These are phyloP conservation scores for Termitomyces sp. DNA, from an alignment of 768 basidiomycete genomes.

Conservation along the genomic window DNA sequence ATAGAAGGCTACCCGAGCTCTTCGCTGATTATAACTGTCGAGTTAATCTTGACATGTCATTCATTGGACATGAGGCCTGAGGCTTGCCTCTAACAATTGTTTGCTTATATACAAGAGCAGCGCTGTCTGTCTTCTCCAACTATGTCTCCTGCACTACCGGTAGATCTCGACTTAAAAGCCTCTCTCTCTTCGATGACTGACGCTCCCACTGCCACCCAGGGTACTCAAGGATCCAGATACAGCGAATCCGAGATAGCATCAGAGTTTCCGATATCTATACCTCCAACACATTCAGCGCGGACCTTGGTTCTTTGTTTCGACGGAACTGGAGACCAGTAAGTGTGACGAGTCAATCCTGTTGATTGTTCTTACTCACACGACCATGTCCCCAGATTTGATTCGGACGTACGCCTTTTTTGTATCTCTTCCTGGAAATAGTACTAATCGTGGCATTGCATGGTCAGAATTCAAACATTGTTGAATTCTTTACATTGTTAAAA, in stretches of 20 bases:
- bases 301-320: slow-evolving; percentile 70
- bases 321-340: slow-evolving; percentile 44
- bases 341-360: background rate
- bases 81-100: background rate
- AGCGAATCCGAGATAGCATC: background rate
- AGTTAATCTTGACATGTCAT: background rate
- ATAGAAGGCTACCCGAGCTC: background rate
- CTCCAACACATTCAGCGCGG: slow-evolving; percentile 26
- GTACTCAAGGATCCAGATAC: background rate
- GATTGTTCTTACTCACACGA: background rate
- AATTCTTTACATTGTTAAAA: slow-evolving; percentile 44
- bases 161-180: no score
- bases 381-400: slow-evolving; percentile 24
- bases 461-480: slow-evolving; percentile 48
- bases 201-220: background rate
- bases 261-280: slow-evolving; percentile 12
- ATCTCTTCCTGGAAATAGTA: background rate
- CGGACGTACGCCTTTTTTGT: background rate
- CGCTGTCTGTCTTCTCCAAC: background rate
- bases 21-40: no score
- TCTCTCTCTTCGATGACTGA: background rate
- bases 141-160: no score
- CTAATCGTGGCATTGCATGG: background rate
- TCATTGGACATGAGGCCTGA: background rate
- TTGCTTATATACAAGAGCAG: background rate